Evolutionary conservation across 148 eudicot species (phyloP).

Genomic region (Selenicereus undatus): DNA sequence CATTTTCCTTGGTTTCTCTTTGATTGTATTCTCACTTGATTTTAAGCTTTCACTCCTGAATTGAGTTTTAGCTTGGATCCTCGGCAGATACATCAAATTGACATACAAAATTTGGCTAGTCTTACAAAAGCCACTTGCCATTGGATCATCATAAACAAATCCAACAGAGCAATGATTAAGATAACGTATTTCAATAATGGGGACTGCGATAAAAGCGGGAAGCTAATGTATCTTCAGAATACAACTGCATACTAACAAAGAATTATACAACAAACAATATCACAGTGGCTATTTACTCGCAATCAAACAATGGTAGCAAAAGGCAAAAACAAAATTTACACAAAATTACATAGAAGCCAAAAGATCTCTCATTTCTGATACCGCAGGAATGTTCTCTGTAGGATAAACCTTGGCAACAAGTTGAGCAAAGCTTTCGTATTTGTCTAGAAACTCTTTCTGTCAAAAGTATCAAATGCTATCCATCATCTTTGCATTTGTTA

Average conservation of each 20-base stretch:
- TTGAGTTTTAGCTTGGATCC: too few relatives aligned
- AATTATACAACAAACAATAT: background rate
- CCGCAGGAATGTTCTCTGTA: slow-evolving; percentile 66
- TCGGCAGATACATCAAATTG: too few relatives aligned
- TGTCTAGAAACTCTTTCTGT: slow-evolving; percentile 95
- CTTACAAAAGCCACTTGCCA: background rate
- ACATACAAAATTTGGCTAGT: too few relatives aligned
- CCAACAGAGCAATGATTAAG: background rate
- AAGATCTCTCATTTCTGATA: slow-evolving; percentile 72
- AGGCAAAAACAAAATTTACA: slow-evolving; percentile 3
- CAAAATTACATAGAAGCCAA: slow-evolving; percentile 62
- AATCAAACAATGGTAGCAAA: background rate
- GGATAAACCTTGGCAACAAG: slow-evolving; percentile 87
- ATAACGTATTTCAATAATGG: background rate
- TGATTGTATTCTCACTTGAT: too few relatives aligned
- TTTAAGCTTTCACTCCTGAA: too few relatives aligned
- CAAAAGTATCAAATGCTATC: slow-evolving; percentile 9
- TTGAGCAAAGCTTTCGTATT: slow-evolving; percentile 85
- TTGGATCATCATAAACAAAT: background rate
- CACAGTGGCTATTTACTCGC: background rate
- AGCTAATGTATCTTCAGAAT: background rate
- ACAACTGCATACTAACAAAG: background rate
- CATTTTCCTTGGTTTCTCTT: too few relatives aligned
- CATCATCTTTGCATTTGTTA: slow-evolving; percentile 14
- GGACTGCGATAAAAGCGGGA: background rate